phyloP scores from a whole-genome alignment of 169 alveolate genomes.

The Plasmodium inui region DNA sequence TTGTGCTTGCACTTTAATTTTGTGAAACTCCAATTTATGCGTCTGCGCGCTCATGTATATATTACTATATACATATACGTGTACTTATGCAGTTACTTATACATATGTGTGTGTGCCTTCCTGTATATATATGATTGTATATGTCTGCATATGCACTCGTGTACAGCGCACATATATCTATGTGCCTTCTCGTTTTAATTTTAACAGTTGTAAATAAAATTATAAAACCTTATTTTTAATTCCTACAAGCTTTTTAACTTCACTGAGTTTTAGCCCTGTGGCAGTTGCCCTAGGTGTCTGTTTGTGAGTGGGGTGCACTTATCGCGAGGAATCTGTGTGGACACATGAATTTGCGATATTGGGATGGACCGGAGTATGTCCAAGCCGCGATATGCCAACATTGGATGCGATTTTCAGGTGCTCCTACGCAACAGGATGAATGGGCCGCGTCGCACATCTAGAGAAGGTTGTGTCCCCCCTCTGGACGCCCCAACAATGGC shows the following conservation, averaged over 20 bases:
- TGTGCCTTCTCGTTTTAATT: not conserved
- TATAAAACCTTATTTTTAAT: constrained; percentile 34
- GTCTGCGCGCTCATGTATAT: not conserved
- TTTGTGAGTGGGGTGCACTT: not conserved
- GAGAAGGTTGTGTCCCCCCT: not conserved
- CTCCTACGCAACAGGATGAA: not conserved
- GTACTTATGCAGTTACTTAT: not conserved
- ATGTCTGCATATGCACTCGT: not conserved
- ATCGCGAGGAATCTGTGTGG: not conserved
- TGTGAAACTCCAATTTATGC: constrained; percentile 36
- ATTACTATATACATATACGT: not conserved
- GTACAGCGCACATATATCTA: not conserved
- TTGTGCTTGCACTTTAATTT: constrained; percentile 27
- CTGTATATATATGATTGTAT: constrained; percentile 1
- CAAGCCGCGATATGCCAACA: not conserved
- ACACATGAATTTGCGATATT: not conserved
- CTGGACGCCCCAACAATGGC: not conserved
- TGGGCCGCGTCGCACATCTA: not conserved
- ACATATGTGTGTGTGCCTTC: not conserved
- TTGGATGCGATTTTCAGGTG: not conserved
- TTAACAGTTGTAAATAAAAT: constrained; percentile 16
- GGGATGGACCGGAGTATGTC: not conserved
- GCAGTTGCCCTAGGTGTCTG: not conserved
- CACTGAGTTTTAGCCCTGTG: not conserved
- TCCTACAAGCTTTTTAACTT: constrained; percentile 1